Percentiles rank a stretch among this genome's conserved stretches.
Evolutionary conservation across 768 basidiomycete genomes (phyloP).

Genomic region (Suillus occidentalis): DNA sequence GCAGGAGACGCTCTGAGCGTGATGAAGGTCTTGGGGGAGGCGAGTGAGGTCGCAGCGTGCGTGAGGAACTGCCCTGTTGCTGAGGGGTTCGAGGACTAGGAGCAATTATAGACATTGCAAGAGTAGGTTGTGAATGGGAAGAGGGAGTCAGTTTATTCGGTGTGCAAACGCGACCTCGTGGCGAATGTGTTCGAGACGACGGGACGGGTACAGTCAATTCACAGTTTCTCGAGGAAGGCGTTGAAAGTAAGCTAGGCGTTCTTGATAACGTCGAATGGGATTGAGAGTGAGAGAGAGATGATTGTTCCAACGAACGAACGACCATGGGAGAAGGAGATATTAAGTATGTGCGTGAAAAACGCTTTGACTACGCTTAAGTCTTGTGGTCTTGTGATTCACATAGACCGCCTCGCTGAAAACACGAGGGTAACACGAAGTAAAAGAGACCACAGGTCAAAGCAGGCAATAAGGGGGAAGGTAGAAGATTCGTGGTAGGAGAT

Average conservation of each 20-base stretch:
- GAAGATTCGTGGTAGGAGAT: slow-evolving; percentile 4
- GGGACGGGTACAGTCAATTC: slow-evolving; percentile 2
- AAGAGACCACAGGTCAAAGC: background rate
- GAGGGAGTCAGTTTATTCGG: slow-evolving; percentile 11
- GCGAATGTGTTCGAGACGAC: slow-evolving; percentile 17
- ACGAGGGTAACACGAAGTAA: slow-evolving; percentile 11
- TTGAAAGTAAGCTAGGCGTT: background rate
- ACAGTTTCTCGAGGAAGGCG: background rate
- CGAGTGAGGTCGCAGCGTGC: slow-evolving; percentile 10
- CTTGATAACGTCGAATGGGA: background rate
- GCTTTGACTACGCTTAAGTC: background rate
- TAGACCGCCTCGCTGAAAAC: slow-evolving; percentile 10
- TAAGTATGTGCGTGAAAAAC: slow-evolving; percentile 5
- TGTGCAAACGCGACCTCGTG: slow-evolving; percentile 15
- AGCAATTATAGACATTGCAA: slow-evolving; percentile 35
- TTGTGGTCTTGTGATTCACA: slow-evolving; percentile 6
- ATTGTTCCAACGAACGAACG: slow-evolving; percentile 4
- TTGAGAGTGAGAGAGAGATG: slow-evolving; percentile 12
- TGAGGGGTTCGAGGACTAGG: slow-evolving; percentile 17
- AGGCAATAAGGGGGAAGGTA: slow-evolving; percentile 1
- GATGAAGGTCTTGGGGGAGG: slow-evolving; percentile 43
- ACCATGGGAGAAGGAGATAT: background rate
- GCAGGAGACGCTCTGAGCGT: slow-evolving; percentile 54
- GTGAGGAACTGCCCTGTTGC: slow-evolving; percentile 11
- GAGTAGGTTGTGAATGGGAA: slow-evolving; percentile 29